Base-by-base conservation (phyloP, 306 rosid genomes). In the Trichosanthes truncata region DNA sequence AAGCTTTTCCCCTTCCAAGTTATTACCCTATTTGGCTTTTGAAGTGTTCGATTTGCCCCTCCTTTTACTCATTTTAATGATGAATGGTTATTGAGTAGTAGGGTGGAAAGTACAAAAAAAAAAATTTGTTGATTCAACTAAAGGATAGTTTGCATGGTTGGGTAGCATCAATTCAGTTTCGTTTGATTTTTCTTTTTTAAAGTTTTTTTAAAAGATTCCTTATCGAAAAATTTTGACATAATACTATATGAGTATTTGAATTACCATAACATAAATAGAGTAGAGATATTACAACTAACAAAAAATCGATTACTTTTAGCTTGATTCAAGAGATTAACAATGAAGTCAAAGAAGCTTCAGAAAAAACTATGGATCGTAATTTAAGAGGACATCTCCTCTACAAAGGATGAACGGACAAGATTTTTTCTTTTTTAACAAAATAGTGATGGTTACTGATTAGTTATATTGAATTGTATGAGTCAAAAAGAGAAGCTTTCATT, bases 21-120 rank as follows among this genome's bases (percentile, higher is more conserved):
- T 73, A 18, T 45, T 45, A 72, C 56, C 57, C 77, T 46, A 43
- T 72, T 46, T 72, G 57, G 77, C 57, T 68, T 68, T 68, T 68
- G 21, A 71, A 71, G 56, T 25, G 21, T 31, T 62, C 68, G 12
- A 62, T 62, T 63, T 31, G 5, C 41, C 31, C 69, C 40, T 17
- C 68, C 17, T 62, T 62, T 62, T 31, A 62, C 69, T 63, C 75
- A 68, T 68, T 45, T 71, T 45, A 71, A 71, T 71, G 38, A 71
- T 71, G 75, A 14, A 71, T 71, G 76, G 76, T 71, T 71, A 45
- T 43, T 45, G 56, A 71, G 76, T 45, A 15, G 76, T 71, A 71
- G 20, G 56, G 76, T 71, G 76, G 56, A 71, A 68, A 71, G 76
- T 71, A 71, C 56, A 9, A 68, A 68, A 21, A 36, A 53, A 53